A percentile compares a stretch with the other conserved stretches of the same genome.
Evolutionary conservation across 2,329 filamentous ascomycete species (phyloP).

Genomic region (Colletotrichum brevisporum): DNA sequence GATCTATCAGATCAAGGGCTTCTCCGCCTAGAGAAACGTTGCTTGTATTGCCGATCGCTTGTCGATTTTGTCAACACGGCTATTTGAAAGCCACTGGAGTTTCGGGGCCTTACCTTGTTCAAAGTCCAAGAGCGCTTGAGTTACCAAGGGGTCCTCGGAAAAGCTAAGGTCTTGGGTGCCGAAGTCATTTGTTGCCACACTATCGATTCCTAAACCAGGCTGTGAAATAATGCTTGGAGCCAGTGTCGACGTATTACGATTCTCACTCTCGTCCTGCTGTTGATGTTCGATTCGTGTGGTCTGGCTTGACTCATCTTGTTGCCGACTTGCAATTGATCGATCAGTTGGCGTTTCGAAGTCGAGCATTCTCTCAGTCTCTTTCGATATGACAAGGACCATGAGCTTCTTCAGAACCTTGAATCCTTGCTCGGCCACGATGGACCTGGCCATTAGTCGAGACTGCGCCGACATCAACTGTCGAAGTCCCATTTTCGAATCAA

Average conservation of each 20-base stretch:
- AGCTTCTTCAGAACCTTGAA: slow-evolving; percentile 42
- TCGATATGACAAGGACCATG: slow-evolving; percentile 44
- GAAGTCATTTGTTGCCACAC: not conserved
- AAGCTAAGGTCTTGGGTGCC: not conserved
- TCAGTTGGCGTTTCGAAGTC: slow-evolving; percentile 22
- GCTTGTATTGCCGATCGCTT: not conserved
- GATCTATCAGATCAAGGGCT: not conserved
- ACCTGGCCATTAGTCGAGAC: slow-evolving; percentile 40
- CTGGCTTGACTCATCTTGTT: no score
- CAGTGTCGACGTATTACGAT: not conserved
- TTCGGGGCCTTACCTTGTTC: slow-evolving; percentile 4
- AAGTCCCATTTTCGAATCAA: slow-evolving; percentile 43
- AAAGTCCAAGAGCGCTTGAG: slow-evolving; percentile 16
- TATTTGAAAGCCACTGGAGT: not conserved
- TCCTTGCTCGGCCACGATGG: slow-evolving; percentile 43
- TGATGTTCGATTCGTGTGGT: not conserved
- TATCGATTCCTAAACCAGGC: not conserved
- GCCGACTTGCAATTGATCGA: no score
- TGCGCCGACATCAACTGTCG: slow-evolving; percentile 45
- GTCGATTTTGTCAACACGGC: not conserved
- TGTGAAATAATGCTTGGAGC: not conserved
- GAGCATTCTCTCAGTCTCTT: slow-evolving; percentile 43
- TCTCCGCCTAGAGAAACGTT: not conserved
- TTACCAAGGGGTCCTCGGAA: slow-evolving; percentile 5
- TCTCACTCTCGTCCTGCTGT: not conserved